Conservation (phyloP, 805 yeast genomes). For the Kluyveromyces dobzhanskii region DNA sequence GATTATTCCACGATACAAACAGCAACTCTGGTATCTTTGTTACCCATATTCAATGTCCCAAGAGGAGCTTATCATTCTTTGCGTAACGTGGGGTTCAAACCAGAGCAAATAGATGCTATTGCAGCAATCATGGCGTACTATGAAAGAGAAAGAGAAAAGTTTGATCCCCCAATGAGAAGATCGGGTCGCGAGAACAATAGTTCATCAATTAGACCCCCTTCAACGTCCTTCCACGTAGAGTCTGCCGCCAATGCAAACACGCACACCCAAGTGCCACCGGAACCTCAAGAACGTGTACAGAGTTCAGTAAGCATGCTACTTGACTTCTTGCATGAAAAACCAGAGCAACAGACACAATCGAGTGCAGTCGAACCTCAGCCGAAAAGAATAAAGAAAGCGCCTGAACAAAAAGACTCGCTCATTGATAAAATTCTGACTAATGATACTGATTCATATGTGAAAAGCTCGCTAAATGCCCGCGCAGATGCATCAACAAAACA, state of each 20-base stretch:
- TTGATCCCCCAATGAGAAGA: not conserved
- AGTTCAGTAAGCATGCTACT: slow-evolving; percentile 1
- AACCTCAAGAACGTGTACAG: not conserved
- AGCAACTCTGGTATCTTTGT: slow-evolving; percentile 31
- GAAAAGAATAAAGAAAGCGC: too few species aligned
- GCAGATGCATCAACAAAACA: too few species aligned
- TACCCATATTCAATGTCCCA: slow-evolving; percentile 63
- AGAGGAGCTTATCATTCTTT: slow-evolving; percentile 61
- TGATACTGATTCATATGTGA: too few species aligned
- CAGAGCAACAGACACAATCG: not conserved
- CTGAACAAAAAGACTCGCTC: too few species aligned
- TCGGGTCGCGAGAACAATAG: not conserved
- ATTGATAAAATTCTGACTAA: too few species aligned
- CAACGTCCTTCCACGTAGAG: not conserved
- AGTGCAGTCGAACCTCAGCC: too few species aligned
- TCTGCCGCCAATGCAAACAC: too few species aligned
- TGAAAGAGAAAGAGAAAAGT: slow-evolving; percentile 30
- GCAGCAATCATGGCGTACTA: slow-evolving; percentile 70
- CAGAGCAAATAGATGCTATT: slow-evolving; percentile 63
- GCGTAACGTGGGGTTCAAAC: slow-evolving; percentile 56
- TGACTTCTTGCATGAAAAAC: slow-evolving; percentile 1
- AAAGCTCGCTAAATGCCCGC: too few species aligned
- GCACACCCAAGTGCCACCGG: not conserved
- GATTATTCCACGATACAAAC: slow-evolving; percentile 27
- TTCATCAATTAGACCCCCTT: not conserved